A percentile compares a stretch with the other conserved stretches of the same genome.
Conservation (phyloP, 257 asterid species). For the Salvia rosmarinus region DNA sequence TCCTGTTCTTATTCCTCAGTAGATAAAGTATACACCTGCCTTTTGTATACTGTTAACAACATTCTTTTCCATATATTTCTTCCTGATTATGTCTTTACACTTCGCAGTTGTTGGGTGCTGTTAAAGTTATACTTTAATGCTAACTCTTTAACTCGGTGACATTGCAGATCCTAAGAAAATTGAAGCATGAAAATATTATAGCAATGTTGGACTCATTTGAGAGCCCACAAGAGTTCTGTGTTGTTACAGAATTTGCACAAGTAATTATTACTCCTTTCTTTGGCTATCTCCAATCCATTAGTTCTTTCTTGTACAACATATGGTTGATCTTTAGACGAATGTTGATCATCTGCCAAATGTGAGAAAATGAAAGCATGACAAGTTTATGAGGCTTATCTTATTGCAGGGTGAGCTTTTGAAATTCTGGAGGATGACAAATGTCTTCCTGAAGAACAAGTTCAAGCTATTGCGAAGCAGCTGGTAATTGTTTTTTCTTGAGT, state of each 20-base stretch:
- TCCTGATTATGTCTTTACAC: neutral
- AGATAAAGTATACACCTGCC: neutral
- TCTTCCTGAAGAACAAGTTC: conserved; percentile 99
- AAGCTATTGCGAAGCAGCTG: conserved; percentile 98
- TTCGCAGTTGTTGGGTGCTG: conserved; percentile 18
- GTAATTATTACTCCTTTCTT: conserved; percentile 44
- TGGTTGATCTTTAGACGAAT: conserved; percentile 21
- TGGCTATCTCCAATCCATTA: conserved; percentile 18
- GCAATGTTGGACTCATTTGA: conserved; percentile 98
- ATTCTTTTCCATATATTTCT: conserved; percentile 4
- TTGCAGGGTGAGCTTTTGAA: conserved; percentile 94
- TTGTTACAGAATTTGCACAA: conserved; percentile 95
- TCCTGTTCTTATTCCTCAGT: conserved; percentile 21
- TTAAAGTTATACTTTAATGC: conserved; percentile 6
- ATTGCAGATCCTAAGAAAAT: conserved; percentile 85
- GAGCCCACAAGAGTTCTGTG: conserved; percentile 96
- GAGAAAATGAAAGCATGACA: conserved; percentile 20
- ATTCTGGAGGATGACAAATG: conserved; percentile 97
- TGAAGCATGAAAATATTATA: conserved; percentile 91
- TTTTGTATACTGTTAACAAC: neutral
- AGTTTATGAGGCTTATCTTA: conserved; percentile 33
- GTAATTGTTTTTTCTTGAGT: conserved; percentile 44
- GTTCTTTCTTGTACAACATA: conserved; percentile 2
- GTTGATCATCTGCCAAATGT: conserved; percentile 12
- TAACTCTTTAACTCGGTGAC: conserved; percentile 29